phyloP scores from a whole-genome alignment of 2,329 filamentous ascomycete species.

The Teratosphaeria viscida region DNA sequence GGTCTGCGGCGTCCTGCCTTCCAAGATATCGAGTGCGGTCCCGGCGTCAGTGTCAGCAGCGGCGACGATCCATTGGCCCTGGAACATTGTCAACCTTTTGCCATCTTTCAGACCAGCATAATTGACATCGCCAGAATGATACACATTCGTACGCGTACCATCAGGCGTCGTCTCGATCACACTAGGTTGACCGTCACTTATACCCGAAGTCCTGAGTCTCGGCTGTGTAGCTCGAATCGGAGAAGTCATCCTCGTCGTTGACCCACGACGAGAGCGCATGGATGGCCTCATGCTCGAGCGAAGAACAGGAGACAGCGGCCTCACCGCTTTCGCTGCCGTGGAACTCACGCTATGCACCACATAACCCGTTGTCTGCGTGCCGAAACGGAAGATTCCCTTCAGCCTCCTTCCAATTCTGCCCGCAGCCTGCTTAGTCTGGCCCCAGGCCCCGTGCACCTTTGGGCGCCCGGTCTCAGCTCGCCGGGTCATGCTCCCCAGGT shows the following conservation, averaged over 20 bases:
- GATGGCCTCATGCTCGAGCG: background rate
- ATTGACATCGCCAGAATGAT: background rate
- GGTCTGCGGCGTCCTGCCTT: background rate
- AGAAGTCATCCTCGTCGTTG: background rate
- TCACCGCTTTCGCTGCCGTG: background rate
- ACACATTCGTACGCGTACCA: background rate
- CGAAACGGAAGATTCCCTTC: background rate
- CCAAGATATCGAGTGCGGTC: background rate
- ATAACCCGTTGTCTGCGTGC: background rate
- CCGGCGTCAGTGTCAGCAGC: background rate
- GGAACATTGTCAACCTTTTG: background rate
- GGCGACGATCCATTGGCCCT: background rate
- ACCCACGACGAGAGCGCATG: background rate
- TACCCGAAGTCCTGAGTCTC: background rate
- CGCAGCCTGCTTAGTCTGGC: background rate
- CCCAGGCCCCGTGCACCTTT: background rate
- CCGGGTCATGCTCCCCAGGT: background rate
- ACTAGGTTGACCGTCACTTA: background rate
- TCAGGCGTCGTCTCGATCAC: background rate
- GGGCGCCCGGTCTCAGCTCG: background rate
- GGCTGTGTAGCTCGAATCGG: background rate
- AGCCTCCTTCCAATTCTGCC: background rate
- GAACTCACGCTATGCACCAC: background rate
- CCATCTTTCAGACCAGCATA: background rate
- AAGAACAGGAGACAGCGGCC: background rate